Evolutionary conservation across 108 stramenopile genomes (phyloP), one percentile per base, ranked within the genome.

Genomic region (Stephanodiscus triporus): DNA sequence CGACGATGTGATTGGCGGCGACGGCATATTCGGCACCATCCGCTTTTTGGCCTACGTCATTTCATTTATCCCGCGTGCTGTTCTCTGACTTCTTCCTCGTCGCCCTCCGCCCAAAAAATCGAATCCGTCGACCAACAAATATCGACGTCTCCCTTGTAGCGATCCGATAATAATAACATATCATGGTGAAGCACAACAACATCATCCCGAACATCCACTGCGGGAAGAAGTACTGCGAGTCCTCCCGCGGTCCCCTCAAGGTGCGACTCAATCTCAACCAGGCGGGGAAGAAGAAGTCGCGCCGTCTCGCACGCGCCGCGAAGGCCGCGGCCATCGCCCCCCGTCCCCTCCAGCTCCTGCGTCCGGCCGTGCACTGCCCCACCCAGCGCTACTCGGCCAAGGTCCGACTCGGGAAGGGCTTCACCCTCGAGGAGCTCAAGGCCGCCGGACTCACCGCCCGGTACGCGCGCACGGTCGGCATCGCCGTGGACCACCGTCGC

Each of bases 171-270:
- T 37, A 63, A 20, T 75, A 57, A 67, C 55, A n/a, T 50, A 86
- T 72, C 55, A 95, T 95, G 98, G 97, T 98, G 63, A 98, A 97
- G 90, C 99, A 99, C 87, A 99, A 99, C 85, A 99, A 99, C 78
- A 84, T 97, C 76, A 78, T 99, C 85, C 97, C 99, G 51, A 97
- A 98, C 91, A 89, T 91, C 83, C 98, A 99, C 81, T 99, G 97
- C 94, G 88, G 96, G 83, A 99, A 99, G 93, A 96, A 98, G 92
- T 95, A 89, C 82, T 62, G 61, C 66, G 66, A 86, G 63, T 85
- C 90, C 79, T 88, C 89, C 63, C 91, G 95, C 81, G 95, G 95
- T 75, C 95, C 95, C n/a, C 86, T 96, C 69, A 92, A 96, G 86
- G 94, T 95, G 72, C 86, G 79, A 55, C 91, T 98, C 58, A 82